Evolutionary conservation across 257 asterid genomes (phyloP).

Genomic region (Solanum ahanhuiri): DNA sequence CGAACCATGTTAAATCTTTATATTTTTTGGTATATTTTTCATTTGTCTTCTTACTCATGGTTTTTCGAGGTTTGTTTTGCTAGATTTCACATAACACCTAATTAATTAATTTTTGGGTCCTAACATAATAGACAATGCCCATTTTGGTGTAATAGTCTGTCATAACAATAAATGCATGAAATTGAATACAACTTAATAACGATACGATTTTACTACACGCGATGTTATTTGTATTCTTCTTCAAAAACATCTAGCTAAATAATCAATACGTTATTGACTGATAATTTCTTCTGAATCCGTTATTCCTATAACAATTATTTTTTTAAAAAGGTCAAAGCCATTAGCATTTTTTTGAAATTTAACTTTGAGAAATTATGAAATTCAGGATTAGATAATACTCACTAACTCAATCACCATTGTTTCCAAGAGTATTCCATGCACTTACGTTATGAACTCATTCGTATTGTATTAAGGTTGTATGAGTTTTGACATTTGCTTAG

Average conservation of each 20-base stretch:
- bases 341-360: no score
- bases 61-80: no score
- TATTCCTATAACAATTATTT: not conserved
- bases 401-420: not conserved
- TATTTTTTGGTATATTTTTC: no score
- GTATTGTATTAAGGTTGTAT: no score
- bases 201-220: not conserved
- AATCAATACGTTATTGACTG: not conserved
- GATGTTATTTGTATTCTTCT: no score
- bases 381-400: not conserved
- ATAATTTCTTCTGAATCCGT: not conserved
- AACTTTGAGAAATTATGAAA: not conserved
- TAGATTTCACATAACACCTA: no score
- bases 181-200: not conserved
- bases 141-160: not conserved
- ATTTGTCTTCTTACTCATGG: no score
- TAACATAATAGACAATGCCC: not conserved
- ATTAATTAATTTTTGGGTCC: no score
- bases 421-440: no score
- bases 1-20: no score
- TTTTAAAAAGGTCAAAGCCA: not conserved
- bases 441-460: no score
- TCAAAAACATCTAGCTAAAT: not conserved
- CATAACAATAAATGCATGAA: not conserved
- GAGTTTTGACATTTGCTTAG: not conserved